Percentiles rank a stretch among this genome's conserved stretches.
phyloP scores from a whole-genome alignment of 495 filamentous ascomycete species.

The Xylaria cubensis region DNA sequence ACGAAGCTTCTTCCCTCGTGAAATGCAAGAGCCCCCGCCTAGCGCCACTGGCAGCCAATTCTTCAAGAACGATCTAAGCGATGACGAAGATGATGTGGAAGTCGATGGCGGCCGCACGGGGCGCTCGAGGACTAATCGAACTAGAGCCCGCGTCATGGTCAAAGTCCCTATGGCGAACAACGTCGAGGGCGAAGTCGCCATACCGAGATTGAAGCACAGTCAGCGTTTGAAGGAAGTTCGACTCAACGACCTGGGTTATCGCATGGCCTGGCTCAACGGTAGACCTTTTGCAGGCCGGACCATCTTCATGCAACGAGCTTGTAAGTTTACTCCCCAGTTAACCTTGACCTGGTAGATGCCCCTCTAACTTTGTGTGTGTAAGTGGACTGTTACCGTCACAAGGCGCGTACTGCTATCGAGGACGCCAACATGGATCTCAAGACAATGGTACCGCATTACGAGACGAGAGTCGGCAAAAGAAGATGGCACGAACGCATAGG shows the following conservation, averaged over 20 bases:
- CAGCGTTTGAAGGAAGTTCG: conserved; percentile 79
- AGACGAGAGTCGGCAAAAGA: conserved; percentile 87
- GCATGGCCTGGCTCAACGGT: conserved; percentile 95
- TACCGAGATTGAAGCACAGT: conserved; percentile 71
- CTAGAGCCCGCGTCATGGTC: conserved; percentile 59
- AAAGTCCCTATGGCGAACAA: conserved; percentile 79
- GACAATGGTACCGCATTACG: conserved; percentile 80
- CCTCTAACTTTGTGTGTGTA: conserved; percentile 35
- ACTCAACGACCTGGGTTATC: conserved; percentile 90
- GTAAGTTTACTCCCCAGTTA: conserved; percentile 63
- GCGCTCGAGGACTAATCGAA: conserved; percentile 41
- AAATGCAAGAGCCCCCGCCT: conserved; percentile 82
- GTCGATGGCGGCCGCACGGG: conserved; percentile 57
- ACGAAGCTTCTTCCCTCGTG: conserved; percentile 83
- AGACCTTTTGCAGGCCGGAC: conserved; percentile 82
- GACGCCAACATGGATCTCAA: conserved; percentile 72
- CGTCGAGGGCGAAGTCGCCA: conserved; percentile 59
- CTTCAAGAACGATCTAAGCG: conserved; percentile 64
- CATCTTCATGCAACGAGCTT: conserved; percentile 88
- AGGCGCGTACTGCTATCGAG: conserved; percentile 83
- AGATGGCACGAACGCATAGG: conserved; percentile 74
- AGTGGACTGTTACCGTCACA: conserved; percentile 97
- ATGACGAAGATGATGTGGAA: conserved; percentile 44
- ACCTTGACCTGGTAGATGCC: conserved; percentile 4
- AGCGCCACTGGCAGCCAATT: conserved; percentile 69